These are phyloP conservation scores for Skeletonema grethae DNA, from an alignment of 108 stramenopile species.

Conservation along the genomic window DNA sequence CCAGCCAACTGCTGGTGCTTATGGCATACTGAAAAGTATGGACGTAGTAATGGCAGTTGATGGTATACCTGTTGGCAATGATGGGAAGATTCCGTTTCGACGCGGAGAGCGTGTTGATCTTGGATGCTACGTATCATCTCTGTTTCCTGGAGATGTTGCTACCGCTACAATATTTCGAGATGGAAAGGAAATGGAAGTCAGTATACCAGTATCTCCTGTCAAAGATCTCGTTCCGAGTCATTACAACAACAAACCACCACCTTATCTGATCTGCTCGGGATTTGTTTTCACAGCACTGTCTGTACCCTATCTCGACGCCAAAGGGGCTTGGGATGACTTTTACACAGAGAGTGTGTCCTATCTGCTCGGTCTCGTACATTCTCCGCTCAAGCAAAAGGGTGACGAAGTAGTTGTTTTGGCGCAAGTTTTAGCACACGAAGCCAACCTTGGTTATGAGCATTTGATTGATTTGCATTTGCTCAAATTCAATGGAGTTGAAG, in stretches of 20 bases:
- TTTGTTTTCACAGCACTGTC: constrained; percentile 64
- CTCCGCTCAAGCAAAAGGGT: constrained; percentile 40
- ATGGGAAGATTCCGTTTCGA: constrained; percentile 65
- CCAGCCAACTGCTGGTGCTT: constrained; percentile 48
- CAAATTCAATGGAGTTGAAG: constrained; percentile 51
- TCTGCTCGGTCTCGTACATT: constrained; percentile 41
- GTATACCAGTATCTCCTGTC: constrained; percentile 42
- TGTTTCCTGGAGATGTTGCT: constrained; percentile 53
- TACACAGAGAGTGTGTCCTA: constrained; percentile 53
- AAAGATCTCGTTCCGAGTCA: constrained; percentile 52
- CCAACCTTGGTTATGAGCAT: constrained; percentile 60
- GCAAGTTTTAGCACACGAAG: constrained; percentile 58
- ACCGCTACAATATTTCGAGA: constrained; percentile 49
- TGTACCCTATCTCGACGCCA: constrained; percentile 57
- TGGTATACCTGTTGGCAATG: constrained; percentile 55
- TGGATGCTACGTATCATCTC: constrained; percentile 52
- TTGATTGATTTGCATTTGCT: constrained; percentile 52
- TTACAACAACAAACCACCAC: constrained; percentile 54
- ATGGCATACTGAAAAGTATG: constrained; percentile 37
- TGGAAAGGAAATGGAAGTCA: constrained; percentile 30
- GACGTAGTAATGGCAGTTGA: constrained; percentile 61
- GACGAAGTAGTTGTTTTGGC: constrained; percentile 61
- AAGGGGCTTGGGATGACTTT: constrained; percentile 56
- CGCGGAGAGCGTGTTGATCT: constrained; percentile 56
- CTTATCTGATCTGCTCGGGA: constrained; percentile 57